Base-by-base conservation (phyloP, 352 stramenopile genomes). In the Paralagenidium karlingii region DNA sequence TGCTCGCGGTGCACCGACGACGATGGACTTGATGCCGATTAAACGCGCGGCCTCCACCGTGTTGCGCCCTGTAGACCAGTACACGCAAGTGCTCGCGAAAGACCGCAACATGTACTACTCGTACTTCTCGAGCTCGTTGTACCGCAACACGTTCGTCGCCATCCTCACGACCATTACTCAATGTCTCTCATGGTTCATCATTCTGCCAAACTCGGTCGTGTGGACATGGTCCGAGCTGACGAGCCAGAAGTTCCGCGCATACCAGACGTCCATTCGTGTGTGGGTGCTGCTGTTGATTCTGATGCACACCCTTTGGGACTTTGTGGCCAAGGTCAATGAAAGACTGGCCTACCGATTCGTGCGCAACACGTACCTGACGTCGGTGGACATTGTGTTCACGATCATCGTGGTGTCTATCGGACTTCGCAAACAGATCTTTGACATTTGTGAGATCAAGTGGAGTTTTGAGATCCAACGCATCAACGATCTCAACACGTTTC, bases 61-160 rank as follows among this genome's bases (percentile, higher is more conserved):
- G n/a, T n/a, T n/a, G n/a, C n/a, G n/a, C n/a, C n/a, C n/a, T n/a
- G n/a, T n/a, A n/a, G n/a, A n/a, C n/a, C n/a, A n/a, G n/a, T n/a
- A n/a, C n/a, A n/a, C n/a, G n/a, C n/a, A n/a, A n/a, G n/a, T n/a
- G n/a, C n/a, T n/a, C n/a, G n/a, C n/a, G n/a, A n/a, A n/a, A n/a
- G n/a, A n/a, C n/a, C n/a, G n/a, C n/a, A n/a, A n/a, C n/a, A n/a
- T n/a, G n/a, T 58, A 58, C 30, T 58, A 62, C 49, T 49, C 48
- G 27, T 51, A 55, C 34, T 63, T 63, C 34, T 52, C 44, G 3
- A 41, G 44, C 2, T 63, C 54, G 28, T 53, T 55, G 28, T 63
- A 59, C 43, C 48, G 41, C 24, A 43, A 46, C 37, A 11, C 34
- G n/a, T 22, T 27, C 41, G 38, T 33, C 22, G 29, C 52, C 39